Evolutionary conservation across 1,284 basidiomycete genomes (phyloP), one percentile per base, ranked within the genome.

Genomic region (Fomitiporia mediterranea): DNA sequence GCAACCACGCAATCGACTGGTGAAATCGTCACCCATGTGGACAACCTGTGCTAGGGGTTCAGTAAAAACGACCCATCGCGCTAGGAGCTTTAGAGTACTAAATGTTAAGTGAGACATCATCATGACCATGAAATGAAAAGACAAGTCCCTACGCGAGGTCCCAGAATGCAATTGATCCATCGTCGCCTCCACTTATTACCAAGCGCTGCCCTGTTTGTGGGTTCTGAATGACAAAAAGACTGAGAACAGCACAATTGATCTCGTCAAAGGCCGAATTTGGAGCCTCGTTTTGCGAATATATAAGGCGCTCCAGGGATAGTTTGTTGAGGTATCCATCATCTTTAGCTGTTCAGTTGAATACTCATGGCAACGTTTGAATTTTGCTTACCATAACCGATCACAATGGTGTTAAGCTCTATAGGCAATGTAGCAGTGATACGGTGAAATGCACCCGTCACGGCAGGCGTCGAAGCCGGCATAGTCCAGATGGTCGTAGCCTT

Each of bases 141-240:
- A 37, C 30, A 30, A 2, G 23, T 7, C 70, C 75, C 50, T 63
- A 88, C 89, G 75, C 75, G 5, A 79, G 61, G 6, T 77, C 73
- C 89, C 88, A 94, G 59, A 89, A 73, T 0, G 79, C 80, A 23
- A 91, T 75, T 0, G 83, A 83, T 2, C 90, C 90, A 65, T 90
- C 85, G 57, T 88, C 83, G 0, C 78, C 79, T 4, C 90, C 89
- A 11, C 86, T 88, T 15, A 89, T 69, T 15, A 92, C 69, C 28
- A 82, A 76, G 15, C 69, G 75, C 56, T 87, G 80, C 25, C 76
- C 75, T 0, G 81, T 85, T 35, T 79, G 68, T 15, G 73, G 69
- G 60, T 85, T 82, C 49, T 75, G 74, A 4, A 82, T 74, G 19
- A 77, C 60, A 63, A 83, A 79, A 37, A 91, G 67, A 11, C 72